Evolutionary conservation across 768 basidiomycete species (phyloP).

Genomic region (Steccherinum ochraceum): DNA sequence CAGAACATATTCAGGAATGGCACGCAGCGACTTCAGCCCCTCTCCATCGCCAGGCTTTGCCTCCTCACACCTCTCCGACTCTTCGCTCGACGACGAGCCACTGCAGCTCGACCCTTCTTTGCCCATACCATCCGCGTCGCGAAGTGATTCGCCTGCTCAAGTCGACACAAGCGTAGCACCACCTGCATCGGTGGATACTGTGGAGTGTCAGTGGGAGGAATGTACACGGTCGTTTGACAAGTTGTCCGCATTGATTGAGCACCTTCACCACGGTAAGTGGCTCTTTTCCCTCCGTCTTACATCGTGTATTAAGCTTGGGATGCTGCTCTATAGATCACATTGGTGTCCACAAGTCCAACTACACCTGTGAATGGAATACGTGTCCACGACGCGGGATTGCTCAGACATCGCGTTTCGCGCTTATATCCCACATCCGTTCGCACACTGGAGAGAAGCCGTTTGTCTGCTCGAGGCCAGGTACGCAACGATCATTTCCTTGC

Average conservation of each 20-base stretch:
- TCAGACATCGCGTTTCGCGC: slow-evolving; percentile 85
- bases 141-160: slow-evolving; percentile 32
- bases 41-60: slow-evolving; percentile 30
- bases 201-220: slow-evolving; percentile 79
- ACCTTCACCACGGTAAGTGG: slow-evolving; percentile 67
- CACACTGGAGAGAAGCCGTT: slow-evolving; percentile 97
- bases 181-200: slow-evolving; percentile 41
- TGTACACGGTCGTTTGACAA: slow-evolving; percentile 72
- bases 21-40: slow-evolving; percentile 30
- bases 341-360: slow-evolving; percentile 76
- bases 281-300: slow-evolving; percentile 18
- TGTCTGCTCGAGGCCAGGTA: slow-evolving; percentile 73
- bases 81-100: slow-evolving; percentile 15
- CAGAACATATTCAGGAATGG: no score
- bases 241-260: slow-evolving; percentile 69
- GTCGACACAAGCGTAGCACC: slow-evolving; percentile 11
- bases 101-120: slow-evolving; percentile 4
- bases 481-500: no score
- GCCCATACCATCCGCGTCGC: slow-evolving; percentile 30
- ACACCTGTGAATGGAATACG: slow-evolving; percentile 85
- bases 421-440: slow-evolving; percentile 85
- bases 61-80: slow-evolving; percentile 19
- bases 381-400: slow-evolving; percentile 75
- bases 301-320: no score
- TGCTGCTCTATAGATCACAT: slow-evolving; percentile 69